Evolutionary conservation across 495 filamentous ascomycete species (phyloP).

Genomic region (Evernia prunastri): DNA sequence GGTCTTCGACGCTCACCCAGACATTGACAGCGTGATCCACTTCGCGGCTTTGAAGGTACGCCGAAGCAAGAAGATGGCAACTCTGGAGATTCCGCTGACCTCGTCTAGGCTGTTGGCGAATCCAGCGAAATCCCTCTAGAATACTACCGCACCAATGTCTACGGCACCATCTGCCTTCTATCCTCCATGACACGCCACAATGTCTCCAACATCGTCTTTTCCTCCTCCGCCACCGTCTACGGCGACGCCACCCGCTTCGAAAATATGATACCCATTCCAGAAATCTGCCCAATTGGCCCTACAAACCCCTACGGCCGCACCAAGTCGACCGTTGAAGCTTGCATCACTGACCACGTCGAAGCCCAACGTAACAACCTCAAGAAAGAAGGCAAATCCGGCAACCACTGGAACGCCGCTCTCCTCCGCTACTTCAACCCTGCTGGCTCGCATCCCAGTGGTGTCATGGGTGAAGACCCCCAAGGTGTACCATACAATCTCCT

Average conservation of each 20-base stretch:
- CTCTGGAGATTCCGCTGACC: background rate
- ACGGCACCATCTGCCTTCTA: slow-evolving; percentile 83
- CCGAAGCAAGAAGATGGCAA: background rate
- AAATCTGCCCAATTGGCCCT: slow-evolving; percentile 88
- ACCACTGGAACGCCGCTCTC: slow-evolving; percentile 88
- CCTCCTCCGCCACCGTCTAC: slow-evolving; percentile 93
- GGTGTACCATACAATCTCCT: slow-evolving; percentile 95
- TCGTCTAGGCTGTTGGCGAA: slow-evolving; percentile 80
- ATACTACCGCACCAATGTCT: slow-evolving; percentile 96
- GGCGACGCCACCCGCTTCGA: slow-evolving; percentile 93
- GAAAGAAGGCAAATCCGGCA: slow-evolving; percentile 68
- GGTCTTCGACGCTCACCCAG: slow-evolving; percentile 81
- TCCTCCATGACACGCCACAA: slow-evolving; percentile 80
- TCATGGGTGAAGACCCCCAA: slow-evolving; percentile 98
- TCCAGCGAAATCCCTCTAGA: slow-evolving; percentile 91
- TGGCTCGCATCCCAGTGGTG: slow-evolving; percentile 86
- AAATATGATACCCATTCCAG: slow-evolving; percentile 98
- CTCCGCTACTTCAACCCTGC: slow-evolving; percentile 97
- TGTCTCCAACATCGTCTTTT: slow-evolving; percentile 96
- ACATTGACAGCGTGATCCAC: slow-evolving; percentile 96
- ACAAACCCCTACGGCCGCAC: slow-evolving; percentile 97
- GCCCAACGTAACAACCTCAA: slow-evolving; percentile 76
- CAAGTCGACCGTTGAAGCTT: slow-evolving; percentile 80
- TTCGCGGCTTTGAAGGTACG: slow-evolving; percentile 94
- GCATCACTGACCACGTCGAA: slow-evolving; percentile 86